Conservation (phyloP, 163 green algal genomes). For the Scenedesmus sp. region DNA sequence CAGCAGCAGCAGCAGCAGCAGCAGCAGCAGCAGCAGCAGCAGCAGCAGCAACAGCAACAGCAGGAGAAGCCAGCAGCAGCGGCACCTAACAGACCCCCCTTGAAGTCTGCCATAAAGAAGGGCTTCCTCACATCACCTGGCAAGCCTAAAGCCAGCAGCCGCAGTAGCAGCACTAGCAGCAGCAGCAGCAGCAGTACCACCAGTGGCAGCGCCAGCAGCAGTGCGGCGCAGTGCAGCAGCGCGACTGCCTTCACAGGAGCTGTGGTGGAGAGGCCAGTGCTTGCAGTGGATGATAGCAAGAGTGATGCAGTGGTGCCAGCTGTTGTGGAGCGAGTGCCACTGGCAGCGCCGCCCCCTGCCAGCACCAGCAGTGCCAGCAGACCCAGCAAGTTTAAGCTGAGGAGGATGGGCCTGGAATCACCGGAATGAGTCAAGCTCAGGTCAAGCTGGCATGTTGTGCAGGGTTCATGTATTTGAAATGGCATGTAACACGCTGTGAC, state of each 20-base stretch:
- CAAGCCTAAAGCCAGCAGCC: neutral
- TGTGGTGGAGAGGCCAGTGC: conserved; percentile 26
- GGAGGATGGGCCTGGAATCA: conserved; percentile 28
- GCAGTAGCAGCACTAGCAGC: conserved; percentile 3
- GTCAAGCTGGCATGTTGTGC: neutral
- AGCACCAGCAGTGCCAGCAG: neutral
- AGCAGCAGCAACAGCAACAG: neutral
- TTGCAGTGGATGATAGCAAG: neutral
- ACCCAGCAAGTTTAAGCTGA: conserved; percentile 41
- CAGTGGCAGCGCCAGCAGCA: conserved; percentile 3
- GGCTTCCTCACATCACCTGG: conserved; percentile 26
- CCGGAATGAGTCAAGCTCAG: neutral
- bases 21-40: neutral
- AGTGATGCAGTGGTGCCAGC: neutral
- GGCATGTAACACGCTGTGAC: neutral
- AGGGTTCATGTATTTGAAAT: neutral
- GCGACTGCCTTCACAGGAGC: conserved; percentile 30
- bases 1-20: neutral
- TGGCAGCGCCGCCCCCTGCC: neutral
- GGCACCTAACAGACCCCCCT: neutral
- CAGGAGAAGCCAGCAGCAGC: neutral
- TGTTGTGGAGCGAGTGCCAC: neutral
- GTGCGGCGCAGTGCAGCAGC: neutral
- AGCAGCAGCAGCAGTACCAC: neutral
- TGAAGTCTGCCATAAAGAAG: conserved; percentile 48